Evolutionary conservation across 2,329 filamentous ascomycete genomes (phyloP).

Genomic region (Magnaporthales sp.): DNA sequence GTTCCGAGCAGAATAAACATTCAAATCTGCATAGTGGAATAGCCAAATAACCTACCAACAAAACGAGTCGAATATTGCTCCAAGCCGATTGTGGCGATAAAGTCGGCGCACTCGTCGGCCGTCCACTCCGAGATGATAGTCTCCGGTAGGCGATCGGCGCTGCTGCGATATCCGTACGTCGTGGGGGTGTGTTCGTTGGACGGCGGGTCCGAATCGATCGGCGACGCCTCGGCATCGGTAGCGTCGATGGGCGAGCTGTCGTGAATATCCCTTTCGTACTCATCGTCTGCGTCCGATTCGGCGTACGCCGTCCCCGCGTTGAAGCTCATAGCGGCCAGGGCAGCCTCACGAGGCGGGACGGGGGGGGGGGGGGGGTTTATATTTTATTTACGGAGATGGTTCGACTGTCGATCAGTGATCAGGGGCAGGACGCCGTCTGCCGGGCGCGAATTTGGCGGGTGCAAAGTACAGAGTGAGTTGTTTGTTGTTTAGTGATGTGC

Average conservation of each 20-base stretch:
- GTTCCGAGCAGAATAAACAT: background rate
- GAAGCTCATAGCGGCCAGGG: slow-evolving; percentile 43
- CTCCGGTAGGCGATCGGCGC: slow-evolving; percentile 59
- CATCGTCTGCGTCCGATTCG: slow-evolving; percentile 75
- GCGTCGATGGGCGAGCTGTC: slow-evolving; percentile 58
- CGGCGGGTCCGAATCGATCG: slow-evolving; percentile 63
- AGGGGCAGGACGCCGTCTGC: background rate
- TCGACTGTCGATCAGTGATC: background rate
- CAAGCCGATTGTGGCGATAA: slow-evolving; percentile 70
- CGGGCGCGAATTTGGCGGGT: background rate
- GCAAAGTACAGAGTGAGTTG: background rate
- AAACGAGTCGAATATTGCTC: slow-evolving; percentile 77
- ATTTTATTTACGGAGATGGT: background rate
- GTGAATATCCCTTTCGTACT: slow-evolving; percentile 67
- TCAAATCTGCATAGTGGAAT: no score
- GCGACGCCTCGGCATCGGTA: slow-evolving; percentile 59
- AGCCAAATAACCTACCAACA: slow-evolving; percentile 63
- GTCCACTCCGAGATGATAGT: slow-evolving; percentile 75
- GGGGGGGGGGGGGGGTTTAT: background rate
- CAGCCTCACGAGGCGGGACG: background rate
- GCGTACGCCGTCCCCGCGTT: slow-evolving; percentile 62
- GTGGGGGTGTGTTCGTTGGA: slow-evolving; percentile 72
- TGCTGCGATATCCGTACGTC: slow-evolving; percentile 60
- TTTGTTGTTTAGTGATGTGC: background rate
- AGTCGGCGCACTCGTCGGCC: slow-evolving; percentile 83